phyloP scores from a whole-genome alignment of 768 basidiomycete species.

The Leccinum uliginosum region DNA sequence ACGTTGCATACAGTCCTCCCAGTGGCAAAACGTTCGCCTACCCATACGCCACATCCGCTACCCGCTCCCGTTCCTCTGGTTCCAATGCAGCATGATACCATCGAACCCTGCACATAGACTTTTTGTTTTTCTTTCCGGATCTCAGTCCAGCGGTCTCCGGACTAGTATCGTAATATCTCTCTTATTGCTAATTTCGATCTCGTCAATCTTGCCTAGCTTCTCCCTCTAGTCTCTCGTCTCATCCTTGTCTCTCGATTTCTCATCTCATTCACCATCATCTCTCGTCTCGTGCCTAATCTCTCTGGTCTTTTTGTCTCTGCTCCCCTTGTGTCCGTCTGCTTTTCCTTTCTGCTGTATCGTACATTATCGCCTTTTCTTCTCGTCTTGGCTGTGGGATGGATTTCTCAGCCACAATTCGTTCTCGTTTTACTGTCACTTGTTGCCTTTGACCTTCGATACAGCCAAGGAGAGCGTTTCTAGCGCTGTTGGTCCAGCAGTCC shows the following conservation, averaged over 20 bases:
- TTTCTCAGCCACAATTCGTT: conserved; percentile 26
- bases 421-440: conserved; percentile 31
- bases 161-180: conserved; percentile 31
- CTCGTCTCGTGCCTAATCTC: conserved; percentile 8
- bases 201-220: conserved; percentile 17
- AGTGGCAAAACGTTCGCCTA: conserved; percentile 28
- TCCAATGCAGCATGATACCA: too few relatives aligned
- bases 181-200: conserved; percentile 34
- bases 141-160: conserved; percentile 25
- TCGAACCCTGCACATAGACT: conserved; percentile 27
- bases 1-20: conserved; percentile 35
- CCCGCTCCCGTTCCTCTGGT: conserved; percentile 30
- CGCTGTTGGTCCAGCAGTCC: conserved; percentile 28
- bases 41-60: conserved; percentile 22
- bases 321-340: conserved; percentile 26
- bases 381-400: conserved; percentile 29
- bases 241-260: conserved; percentile 4
- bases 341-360: conserved; percentile 27
- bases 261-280: conserved; percentile 11
- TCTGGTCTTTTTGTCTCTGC: conserved; percentile 19
- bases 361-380: conserved; percentile 26
- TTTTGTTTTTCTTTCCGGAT: conserved; percentile 17
- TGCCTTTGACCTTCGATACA: conserved; percentile 32
- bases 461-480: conserved; percentile 31
- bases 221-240: conserved; percentile 16